These are phyloP conservation scores for Hanseniaspora lachancei DNA, from an alignment of 805 yeast species.

Conservation along the genomic window DNA sequence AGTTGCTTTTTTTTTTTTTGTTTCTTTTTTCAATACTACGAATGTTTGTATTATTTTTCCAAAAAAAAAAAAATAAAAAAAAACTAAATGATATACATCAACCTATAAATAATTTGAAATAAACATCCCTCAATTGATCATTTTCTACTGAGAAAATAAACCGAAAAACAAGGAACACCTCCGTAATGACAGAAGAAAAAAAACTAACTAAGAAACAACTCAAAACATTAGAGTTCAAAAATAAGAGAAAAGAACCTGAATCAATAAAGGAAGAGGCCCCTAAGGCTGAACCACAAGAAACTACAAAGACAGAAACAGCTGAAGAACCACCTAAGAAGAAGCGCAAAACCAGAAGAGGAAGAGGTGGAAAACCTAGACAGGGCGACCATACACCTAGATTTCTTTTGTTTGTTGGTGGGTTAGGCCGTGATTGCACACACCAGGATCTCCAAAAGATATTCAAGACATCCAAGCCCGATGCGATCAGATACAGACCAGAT, in stretches of 20 bases:
- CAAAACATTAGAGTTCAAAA: slow-evolving; percentile 27
- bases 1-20: slow-evolving; percentile 1
- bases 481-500: slow-evolving; percentile 63
- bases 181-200: slow-evolving; percentile 19
- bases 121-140: too few relatives aligned
- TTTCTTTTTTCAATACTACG: not conserved
- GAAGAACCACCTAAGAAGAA: slow-evolving; percentile 41
- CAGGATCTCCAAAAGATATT: slow-evolving; percentile 59
- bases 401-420: slow-evolving; percentile 77
- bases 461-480: slow-evolving; percentile 57
- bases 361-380: slow-evolving; percentile 47
- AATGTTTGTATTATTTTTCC: not conserved
- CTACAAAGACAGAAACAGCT: slow-evolving; percentile 15
- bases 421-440: slow-evolving; percentile 59
- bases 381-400: slow-evolving; percentile 39
- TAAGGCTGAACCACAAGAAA: slow-evolving; percentile 16
- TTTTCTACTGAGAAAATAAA: too few relatives aligned
- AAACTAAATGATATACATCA: too few relatives aligned
- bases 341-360: slow-evolving; percentile 66
- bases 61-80: slow-evolving; percentile 3
- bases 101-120: too few relatives aligned
- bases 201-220: slow-evolving; percentile 28
- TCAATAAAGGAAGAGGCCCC: slow-evolving; percentile 19
- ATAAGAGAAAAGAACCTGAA: slow-evolving; percentile 17
- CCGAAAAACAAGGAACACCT: slow-evolving; percentile 14